A percentile compares a stretch with the other conserved stretches of the same genome.
These are phyloP conservation scores for Rhizopus arrhizus DNA, from an alignment of 371 early-diverging fungal genomes.

Conservation along the genomic window DNA sequence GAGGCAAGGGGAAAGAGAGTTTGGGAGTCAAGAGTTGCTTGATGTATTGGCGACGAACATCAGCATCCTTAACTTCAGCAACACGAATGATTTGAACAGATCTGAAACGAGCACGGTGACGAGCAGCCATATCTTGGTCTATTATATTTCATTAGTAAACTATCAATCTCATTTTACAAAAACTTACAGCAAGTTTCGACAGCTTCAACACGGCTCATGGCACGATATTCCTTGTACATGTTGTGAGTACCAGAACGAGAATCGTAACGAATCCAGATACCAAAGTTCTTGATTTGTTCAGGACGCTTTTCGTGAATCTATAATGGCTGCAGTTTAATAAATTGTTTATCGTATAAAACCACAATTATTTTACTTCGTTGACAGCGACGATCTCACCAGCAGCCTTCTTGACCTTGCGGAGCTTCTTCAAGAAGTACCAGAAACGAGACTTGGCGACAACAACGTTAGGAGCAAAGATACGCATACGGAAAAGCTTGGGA, in stretches of 20 bases:
- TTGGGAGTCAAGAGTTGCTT: constrained; percentile 87
- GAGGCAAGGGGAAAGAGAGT: constrained; percentile 98
- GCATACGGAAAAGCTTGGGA: constrained; percentile 98
- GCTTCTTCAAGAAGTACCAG: constrained; percentile 99
- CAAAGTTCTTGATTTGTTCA: constrained; percentile 97
- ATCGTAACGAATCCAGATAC: constrained; percentile 99
- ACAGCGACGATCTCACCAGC: constrained; percentile 96
- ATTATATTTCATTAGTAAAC: not conserved
- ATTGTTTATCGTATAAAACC: not conserved
- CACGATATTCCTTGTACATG: constrained; percentile 99
- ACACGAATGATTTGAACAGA: constrained; percentile 98
- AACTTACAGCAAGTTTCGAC: constrained; percentile 88
- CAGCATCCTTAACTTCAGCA: constrained; percentile 84
- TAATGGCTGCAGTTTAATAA: not conserved
- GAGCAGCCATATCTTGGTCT: constrained; percentile 99
- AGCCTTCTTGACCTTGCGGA: constrained; percentile 99
- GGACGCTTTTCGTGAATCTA: constrained; percentile 96
- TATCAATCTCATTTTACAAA: not conserved
- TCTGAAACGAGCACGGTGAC: constrained; percentile 97
- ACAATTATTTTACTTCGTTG: constrained; percentile 74
- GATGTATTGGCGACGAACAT: constrained; percentile 97
- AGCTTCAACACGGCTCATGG: constrained; percentile 91
- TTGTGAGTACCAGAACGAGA: constrained; percentile 99
- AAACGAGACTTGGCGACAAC: constrained; percentile 98
- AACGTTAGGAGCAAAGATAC: constrained; percentile 98